These are phyloP conservation scores for Apostasia ramifera DNA, from an alignment of 106 monocot species.

Conservation along the genomic window DNA sequence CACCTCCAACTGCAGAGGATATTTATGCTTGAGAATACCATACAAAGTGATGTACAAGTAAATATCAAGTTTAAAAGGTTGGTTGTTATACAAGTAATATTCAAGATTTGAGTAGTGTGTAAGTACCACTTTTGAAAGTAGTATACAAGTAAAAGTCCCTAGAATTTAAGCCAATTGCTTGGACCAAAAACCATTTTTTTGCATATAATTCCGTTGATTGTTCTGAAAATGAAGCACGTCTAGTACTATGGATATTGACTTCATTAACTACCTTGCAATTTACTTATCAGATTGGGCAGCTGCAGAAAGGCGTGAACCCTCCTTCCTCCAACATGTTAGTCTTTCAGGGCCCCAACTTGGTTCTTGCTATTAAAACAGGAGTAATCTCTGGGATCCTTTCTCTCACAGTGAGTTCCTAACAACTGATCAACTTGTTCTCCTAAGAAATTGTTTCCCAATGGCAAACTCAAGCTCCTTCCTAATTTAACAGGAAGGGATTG, in stretches of 20 bases:
- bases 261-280: background rate
- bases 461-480: background rate
- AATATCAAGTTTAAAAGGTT: too few relatives aligned
- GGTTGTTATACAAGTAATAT: too few relatives aligned
- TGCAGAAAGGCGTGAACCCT: slow-evolving; percentile 64
- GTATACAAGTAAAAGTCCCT: too few relatives aligned
- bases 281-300: slow-evolving; percentile 46
- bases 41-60: too few relatives aligned
- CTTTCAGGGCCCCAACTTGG: slow-evolving; percentile 37
- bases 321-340: slow-evolving; percentile 51
- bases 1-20: too few relatives aligned
- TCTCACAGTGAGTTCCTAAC: slow-evolving; percentile 46
- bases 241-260: background rate
- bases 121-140: background rate
- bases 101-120: background rate
- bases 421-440: too few relatives aligned
- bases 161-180: too few relatives aligned
- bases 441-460: too few relatives aligned
- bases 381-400: slow-evolving; percentile 59
- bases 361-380: slow-evolving; percentile 55
- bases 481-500: slow-evolving; percentile 71
- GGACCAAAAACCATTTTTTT: too few relatives aligned
- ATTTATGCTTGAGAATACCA: too few relatives aligned
- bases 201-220: too few relatives aligned
- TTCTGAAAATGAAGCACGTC: too few relatives aligned